Conservation (phyloP, 2,329 filamentous ascomycete genomes). For the Scopulariopsis brevicaulis region DNA sequence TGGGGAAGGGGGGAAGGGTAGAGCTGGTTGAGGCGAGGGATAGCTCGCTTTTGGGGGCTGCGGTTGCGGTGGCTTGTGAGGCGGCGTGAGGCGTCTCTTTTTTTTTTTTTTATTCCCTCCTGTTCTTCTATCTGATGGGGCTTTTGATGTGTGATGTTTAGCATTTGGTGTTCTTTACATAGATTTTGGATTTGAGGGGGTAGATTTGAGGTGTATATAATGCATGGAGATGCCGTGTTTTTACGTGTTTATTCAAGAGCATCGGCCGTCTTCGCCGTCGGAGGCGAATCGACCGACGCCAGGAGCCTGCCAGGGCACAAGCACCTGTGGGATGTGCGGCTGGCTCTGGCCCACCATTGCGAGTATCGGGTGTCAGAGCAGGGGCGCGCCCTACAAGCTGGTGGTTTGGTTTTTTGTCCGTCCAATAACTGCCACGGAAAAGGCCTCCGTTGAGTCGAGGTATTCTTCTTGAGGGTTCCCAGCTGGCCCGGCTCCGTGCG, state of each 20-base stretch:
- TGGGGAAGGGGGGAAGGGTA: constrained; percentile 29
- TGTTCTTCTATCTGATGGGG: neutral
- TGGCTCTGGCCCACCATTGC: too few relatives aligned
- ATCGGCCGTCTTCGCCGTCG: neutral
- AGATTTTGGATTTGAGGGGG: neutral
- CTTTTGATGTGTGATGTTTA: neutral
- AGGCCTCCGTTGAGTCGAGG: too few relatives aligned
- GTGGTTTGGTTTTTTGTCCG: too few relatives aligned
- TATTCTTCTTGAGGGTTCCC: too few relatives aligned
- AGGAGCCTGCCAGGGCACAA: too few relatives aligned
- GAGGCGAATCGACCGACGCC: too few relatives aligned
- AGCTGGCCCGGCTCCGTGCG: too few relatives aligned
- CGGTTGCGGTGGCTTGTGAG: constrained; percentile 50
- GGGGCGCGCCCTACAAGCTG: too few relatives aligned
- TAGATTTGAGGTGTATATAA: neutral
- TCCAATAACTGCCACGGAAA: too few relatives aligned
- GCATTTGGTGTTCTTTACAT: neutral
- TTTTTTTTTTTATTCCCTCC: too few relatives aligned
- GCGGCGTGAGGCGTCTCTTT: neutral
- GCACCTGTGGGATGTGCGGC: too few relatives aligned
- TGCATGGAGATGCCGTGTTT: neutral
- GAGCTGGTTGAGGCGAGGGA: constrained; percentile 59
- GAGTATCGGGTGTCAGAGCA: too few relatives aligned
- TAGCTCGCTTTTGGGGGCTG: constrained; percentile 65
- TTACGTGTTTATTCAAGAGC: neutral